Percentiles rank a stretch among this genome's conserved stretches.
Conservation (phyloP, 306 rosid species). For the Inga leiocalycina region DNA sequence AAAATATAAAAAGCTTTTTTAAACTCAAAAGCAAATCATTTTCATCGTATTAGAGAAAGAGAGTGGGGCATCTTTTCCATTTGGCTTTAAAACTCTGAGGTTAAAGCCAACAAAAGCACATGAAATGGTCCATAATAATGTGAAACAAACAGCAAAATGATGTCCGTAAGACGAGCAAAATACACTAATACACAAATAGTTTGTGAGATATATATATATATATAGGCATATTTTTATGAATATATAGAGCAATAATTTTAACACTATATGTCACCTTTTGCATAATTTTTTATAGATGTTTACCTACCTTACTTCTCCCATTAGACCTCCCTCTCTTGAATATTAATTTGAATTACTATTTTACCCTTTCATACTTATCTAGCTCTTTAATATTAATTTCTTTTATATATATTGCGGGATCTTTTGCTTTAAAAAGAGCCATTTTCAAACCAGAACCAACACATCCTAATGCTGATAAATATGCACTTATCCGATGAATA, state of each 20-base stretch:
- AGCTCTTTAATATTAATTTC: neutral
- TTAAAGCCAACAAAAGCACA: conserved; percentile 36
- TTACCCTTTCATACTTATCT: conserved; percentile 3
- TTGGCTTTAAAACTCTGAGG: neutral
- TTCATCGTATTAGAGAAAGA: neutral
- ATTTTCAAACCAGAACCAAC: neutral
- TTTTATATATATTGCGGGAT: neutral
- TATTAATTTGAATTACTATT: neutral
- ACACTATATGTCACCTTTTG: conserved; percentile 3
- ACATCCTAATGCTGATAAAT: conserved; percentile 3
- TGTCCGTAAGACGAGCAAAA: conserved; percentile 31
- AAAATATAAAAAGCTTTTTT: neutral
- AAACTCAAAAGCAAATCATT: conserved; percentile 5
- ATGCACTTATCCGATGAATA: neutral
- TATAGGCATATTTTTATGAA: neutral
- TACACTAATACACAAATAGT: neutral
- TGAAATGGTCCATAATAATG: neutral
- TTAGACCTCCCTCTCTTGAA: neutral
- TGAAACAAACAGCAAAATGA: conserved; percentile 32
- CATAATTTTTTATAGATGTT: conserved; percentile 24
- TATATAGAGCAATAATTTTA: conserved; percentile 8
- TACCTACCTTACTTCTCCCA: conserved; percentile 30
- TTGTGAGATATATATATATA: neutral
- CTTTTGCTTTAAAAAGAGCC: neutral
- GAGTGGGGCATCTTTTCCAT: neutral